Conservation (phyloP, 1,284 basidiomycete genomes). For the Athelia psychrophila region DNA sequence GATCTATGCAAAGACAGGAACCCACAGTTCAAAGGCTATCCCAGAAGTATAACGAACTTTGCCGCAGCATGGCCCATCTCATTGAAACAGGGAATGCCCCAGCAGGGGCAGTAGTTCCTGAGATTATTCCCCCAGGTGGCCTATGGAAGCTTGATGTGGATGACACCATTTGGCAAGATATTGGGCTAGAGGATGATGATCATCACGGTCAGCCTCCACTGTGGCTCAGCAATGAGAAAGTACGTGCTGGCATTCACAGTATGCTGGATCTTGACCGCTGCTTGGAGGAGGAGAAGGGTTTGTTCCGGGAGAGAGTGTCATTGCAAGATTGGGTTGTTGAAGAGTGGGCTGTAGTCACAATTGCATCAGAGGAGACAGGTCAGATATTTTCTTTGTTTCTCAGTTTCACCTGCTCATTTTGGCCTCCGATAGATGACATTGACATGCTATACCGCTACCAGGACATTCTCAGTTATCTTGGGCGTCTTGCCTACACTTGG, state of each 20-base stretch:
- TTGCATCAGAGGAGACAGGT: too few relatives aligned
- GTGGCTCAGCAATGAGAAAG: too few relatives aligned
- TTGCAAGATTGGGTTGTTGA: constrained; percentile 15
- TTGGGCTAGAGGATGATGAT: constrained; percentile 17
- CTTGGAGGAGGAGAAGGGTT: constrained; percentile 6
- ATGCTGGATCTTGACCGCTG: constrained; percentile 5
- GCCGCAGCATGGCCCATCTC: constrained; percentile 4
- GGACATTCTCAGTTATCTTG: too few relatives aligned
- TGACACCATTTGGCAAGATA: constrained; percentile 26
- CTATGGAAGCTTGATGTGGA: constrained; percentile 24
- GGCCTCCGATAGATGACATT: too few relatives aligned
- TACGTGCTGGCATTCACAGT: too few relatives aligned
- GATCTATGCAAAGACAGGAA: constrained; percentile 4
- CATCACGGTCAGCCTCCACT: not conserved
- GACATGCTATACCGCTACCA: too few relatives aligned
- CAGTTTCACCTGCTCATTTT: too few relatives aligned
- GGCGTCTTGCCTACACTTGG: too few relatives aligned
- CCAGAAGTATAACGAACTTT: constrained; percentile 12
- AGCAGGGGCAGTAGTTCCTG: constrained; percentile 9
- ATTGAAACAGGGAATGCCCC: constrained; percentile 9
- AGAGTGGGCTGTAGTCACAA: constrained; percentile 9
- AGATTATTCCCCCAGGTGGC: constrained; percentile 9
- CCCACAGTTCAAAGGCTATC: constrained; percentile 10
- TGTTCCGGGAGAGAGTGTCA: not conserved
- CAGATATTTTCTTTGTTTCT: too few relatives aligned